phyloP scores from a whole-genome alignment of 495 filamentous ascomycete genomes.

The Glutinoglossum americanum region DNA sequence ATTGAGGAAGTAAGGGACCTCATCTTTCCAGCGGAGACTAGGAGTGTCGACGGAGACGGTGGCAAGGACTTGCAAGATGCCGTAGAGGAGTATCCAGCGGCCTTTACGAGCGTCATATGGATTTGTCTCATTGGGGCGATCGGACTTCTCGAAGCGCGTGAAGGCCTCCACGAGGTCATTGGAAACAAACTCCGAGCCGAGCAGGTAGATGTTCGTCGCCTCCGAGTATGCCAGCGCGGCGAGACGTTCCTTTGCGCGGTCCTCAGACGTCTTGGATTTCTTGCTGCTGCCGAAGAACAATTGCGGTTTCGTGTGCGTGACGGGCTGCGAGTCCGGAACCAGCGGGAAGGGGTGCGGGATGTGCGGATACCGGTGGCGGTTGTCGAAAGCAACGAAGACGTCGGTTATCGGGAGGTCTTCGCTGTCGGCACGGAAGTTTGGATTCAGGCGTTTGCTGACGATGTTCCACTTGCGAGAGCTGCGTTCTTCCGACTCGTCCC shows the following conservation, averaged over 20 bases:
- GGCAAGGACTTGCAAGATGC: conserved; percentile 45
- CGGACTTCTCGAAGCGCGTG: conserved; percentile 38
- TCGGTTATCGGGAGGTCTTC: conserved; percentile 40
- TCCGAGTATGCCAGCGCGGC: conserved; percentile 42
- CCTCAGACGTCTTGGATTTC: not conserved
- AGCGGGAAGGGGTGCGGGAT: conserved; percentile 51
- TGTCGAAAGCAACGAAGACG: conserved; percentile 46
- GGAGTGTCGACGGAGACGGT: conserved; percentile 44
- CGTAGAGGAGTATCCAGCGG: conserved; percentile 56
- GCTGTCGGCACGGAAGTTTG: conserved; percentile 36
- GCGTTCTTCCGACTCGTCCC: conserved; percentile 33
- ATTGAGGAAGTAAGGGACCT: conserved; percentile 42
- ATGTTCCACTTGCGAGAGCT: conserved; percentile 35
- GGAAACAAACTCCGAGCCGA: conserved; percentile 29
- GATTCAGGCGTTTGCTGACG: conserved; percentile 24
- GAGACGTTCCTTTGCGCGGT: conserved; percentile 13
- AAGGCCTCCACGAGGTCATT: conserved; percentile 39
- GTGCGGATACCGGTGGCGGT: conserved; percentile 36
- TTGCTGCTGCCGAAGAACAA: conserved; percentile 4
- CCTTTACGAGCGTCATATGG: conserved; percentile 38
- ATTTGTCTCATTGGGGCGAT: conserved; percentile 24
- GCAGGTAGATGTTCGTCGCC: conserved; percentile 43
- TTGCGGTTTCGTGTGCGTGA: conserved; percentile 11
- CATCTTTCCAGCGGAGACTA: conserved; percentile 32
- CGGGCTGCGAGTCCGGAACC: conserved; percentile 22